Evolutionary conservation across 148 eudicot genomes (phyloP), one percentile per base, ranked within the genome.

Genomic region (Rhododendron simsii): DNA sequence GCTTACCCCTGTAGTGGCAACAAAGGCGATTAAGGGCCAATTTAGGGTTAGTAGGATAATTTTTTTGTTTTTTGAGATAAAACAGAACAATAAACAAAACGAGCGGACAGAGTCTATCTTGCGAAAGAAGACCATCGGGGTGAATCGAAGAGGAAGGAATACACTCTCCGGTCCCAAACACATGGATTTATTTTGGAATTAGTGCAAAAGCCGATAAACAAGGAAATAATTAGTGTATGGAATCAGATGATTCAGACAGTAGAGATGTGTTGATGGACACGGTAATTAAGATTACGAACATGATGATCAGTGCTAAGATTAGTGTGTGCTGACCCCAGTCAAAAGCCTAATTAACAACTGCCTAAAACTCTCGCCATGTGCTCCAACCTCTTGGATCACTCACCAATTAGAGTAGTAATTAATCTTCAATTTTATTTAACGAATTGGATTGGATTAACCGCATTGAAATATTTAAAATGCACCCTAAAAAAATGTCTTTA

Each of bases 381-480:
- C 50, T 78, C 81, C 26, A 0, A 41, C 51, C 53, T 78, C 81
- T 78, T 78, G 81, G 81, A 78, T 78, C 81, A 23, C 50, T 78
- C 81, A 10, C 26, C 47, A 20, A 21, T 2, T 41, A 20, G 16
- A 41, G 45, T 41, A 41, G 12, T 75, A 77, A 7, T 45, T 75
- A 41, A 23, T 78, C 55, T 5, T 18, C 12, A 7, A 21, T 7
- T 20, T 3, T 3, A 5, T 39, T 1, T 3, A 78, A 21, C 15
- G 81, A 78, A 78, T 78, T 78, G 30, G 48, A 78, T 78, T 41
- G 51, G 55, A 45, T 10, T 71, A 41, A 71, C 15, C 35, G 1
- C 69, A 23, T 2, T 63, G 69, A 11, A 67, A 26, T 59, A 57
- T 45, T 45, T 9, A 45, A 45, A 45, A 45, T 45, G 48, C 48